Conservation (phyloP, 1,284 basidiomycete genomes). For the Leccinum solheimii region DNA sequence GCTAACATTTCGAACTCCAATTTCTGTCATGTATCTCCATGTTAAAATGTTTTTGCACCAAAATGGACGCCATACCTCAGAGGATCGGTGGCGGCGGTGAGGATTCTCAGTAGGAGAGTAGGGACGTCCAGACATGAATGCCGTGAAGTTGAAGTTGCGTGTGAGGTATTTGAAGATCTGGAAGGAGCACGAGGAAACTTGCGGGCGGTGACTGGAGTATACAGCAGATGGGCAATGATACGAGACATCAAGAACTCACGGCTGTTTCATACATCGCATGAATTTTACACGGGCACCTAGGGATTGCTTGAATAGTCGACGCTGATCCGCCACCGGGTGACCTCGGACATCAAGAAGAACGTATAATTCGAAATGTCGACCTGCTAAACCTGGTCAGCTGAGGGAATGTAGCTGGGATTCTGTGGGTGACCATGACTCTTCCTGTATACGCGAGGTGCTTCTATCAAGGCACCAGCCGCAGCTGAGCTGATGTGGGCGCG, state of each 20-base stretch:
- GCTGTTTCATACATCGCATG: constrained; percentile 7
- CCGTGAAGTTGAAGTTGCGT: constrained; percentile 8
- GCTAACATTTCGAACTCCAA: neutral
- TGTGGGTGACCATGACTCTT: neutral
- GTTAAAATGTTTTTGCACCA: neutral
- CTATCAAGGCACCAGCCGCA: neutral
- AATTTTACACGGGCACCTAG: neutral
- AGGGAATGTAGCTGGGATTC: neutral
- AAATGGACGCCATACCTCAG: constrained; percentile 7
- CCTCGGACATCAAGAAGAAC: neutral
- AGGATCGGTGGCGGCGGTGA: neutral
- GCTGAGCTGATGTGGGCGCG: neutral
- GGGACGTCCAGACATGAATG: constrained; percentile 9
- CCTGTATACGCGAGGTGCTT: neutral
- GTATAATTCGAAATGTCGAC: neutral
- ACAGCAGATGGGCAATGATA: constrained; percentile 11
- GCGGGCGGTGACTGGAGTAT: constrained; percentile 4
- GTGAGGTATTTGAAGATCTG: constrained; percentile 11
- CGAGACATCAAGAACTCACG: neutral
- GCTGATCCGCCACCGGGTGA: neutral
- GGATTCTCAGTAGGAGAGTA: neutral
- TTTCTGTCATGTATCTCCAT: neutral
- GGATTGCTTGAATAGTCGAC: neutral
- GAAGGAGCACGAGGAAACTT: constrained; percentile 2
- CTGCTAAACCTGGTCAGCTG: neutral